These are phyloP conservation scores for Dicorynia guianensis DNA, from an alignment of 306 rosid genomes.

Conservation along the genomic window DNA sequence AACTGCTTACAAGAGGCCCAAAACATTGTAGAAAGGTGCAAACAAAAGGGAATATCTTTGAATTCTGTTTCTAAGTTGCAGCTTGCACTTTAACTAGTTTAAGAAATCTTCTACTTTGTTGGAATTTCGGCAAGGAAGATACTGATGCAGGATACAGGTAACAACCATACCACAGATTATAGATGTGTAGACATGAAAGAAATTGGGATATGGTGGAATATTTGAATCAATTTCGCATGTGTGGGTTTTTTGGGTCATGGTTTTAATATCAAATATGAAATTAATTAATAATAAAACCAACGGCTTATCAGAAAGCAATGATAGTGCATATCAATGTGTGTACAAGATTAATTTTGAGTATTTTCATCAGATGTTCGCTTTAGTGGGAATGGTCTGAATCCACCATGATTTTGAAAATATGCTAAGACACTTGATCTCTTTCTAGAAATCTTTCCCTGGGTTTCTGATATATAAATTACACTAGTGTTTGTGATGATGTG, in stretches of 20 bases:
- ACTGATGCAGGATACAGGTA: constrained; percentile 35
- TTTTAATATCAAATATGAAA: constrained; percentile 5
- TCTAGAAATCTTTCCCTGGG: too few species aligned
- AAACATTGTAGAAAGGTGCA: constrained; percentile 56
- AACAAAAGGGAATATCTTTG: constrained; percentile 48
- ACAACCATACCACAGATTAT: constrained; percentile 20
- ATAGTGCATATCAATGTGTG: not conserved
- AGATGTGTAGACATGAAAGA: constrained; percentile 1
- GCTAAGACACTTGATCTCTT: too few species aligned
- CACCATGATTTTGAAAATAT: not conserved
- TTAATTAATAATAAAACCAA: not conserved
- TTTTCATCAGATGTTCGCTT: not conserved
- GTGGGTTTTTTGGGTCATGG: not conserved
- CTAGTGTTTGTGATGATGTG: not conserved
- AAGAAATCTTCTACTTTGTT: constrained; percentile 25
- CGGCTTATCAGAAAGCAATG: not conserved
- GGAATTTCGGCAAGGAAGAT: constrained; percentile 28
- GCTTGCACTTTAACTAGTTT: constrained; percentile 12
- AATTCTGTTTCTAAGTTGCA: constrained; percentile 42
- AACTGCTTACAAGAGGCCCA: constrained; percentile 55
- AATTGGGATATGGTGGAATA: constrained; percentile 17
- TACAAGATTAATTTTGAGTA: not conserved
- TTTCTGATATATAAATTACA: not conserved
- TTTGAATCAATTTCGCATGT: constrained; percentile 23
- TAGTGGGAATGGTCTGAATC: not conserved